A percentile compares a stretch with the other conserved stretches of the same genome.
Evolutionary conservation across 768 basidiomycete species (phyloP).

Genomic region (Mrakia gelida): DNA sequence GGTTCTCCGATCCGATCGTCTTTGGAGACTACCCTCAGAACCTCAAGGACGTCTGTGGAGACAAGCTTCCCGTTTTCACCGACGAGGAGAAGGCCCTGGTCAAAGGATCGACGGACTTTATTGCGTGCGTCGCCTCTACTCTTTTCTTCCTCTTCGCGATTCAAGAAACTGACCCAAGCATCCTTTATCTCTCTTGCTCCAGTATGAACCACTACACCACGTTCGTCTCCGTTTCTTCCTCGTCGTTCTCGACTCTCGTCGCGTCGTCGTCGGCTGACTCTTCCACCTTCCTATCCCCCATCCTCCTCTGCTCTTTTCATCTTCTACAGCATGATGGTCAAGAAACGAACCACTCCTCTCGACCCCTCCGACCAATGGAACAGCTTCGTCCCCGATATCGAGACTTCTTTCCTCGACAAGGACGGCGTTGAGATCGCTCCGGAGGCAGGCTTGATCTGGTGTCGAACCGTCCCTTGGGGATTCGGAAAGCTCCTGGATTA

Average conservation of each 20-base stretch:
- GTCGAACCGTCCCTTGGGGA: constrained; percentile 39
- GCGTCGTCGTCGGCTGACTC: background rate
- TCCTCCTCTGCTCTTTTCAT: background rate
- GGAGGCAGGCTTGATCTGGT: background rate
- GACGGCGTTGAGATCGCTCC: background rate
- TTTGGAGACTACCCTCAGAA: constrained; percentile 10
- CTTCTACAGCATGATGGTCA: background rate
- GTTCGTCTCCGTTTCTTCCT: background rate
- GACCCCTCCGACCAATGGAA: background rate
- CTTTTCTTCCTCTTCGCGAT: background rate
- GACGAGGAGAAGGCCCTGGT: constrained; percentile 8
- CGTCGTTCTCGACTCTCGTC: background rate
- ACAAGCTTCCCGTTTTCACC: constrained; percentile 4
- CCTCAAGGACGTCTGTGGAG: background rate
- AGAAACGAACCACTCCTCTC: background rate
- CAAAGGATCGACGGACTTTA: constrained; percentile 9
- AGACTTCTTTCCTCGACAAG: background rate
- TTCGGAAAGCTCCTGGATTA: constrained; percentile 39
- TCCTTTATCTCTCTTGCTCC: background rate
- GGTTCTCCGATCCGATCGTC: constrained; percentile 14
- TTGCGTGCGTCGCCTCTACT: background rate
- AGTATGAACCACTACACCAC: constrained; percentile 8
- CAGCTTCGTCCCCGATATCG: constrained; percentile 1
- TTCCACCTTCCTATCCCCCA: too few relatives aligned
- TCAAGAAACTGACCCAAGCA: background rate